These are phyloP conservation scores for Debaryomyces singareniensis DNA, from an alignment of 1,139 yeast genomes.

Conservation along the genomic window DNA sequence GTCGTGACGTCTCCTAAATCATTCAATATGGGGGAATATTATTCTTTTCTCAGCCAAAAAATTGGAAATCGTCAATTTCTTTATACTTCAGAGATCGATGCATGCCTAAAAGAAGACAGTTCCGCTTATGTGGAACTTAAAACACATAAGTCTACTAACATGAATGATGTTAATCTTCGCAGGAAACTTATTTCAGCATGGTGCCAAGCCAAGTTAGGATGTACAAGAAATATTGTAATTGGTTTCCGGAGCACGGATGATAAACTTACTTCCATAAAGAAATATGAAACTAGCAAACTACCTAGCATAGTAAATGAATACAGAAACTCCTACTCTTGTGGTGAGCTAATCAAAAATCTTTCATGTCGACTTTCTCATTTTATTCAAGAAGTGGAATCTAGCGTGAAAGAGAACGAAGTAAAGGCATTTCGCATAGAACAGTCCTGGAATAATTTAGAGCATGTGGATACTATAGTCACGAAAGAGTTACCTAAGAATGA, in stretches of 20 bases:
- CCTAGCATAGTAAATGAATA: conserved; percentile 8
- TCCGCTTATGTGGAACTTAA: conserved; percentile 15
- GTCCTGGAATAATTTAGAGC: no score
- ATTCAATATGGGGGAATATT: conserved; percentile 7
- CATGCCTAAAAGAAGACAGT: conserved; percentile 7
- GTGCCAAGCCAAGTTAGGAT: conserved; percentile 18
- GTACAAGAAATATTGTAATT: conserved; percentile 12
- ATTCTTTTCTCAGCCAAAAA: conserved; percentile 12
- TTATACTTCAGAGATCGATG: conserved; percentile 21
- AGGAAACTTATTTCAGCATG: conserved; percentile 14
- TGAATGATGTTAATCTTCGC: conserved; percentile 2
- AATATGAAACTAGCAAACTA: conserved; percentile 11
- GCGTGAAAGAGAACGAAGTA: no score
- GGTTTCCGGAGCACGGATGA: conserved; percentile 16
- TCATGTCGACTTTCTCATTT: no score
- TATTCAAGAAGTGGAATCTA: no score
- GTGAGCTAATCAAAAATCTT: no score
- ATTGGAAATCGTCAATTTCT: conserved; percentile 9
- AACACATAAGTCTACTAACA: conserved; percentile 10
- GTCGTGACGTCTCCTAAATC: conserved; percentile 10
- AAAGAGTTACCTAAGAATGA: no score
- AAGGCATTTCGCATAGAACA: no score
- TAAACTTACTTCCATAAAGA: conserved; percentile 13
- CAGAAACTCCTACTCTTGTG: no score
- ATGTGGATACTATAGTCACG: no score